Base-by-base conservation (phyloP, 345 rosid genomes). In the Citrus sp. region DNA sequence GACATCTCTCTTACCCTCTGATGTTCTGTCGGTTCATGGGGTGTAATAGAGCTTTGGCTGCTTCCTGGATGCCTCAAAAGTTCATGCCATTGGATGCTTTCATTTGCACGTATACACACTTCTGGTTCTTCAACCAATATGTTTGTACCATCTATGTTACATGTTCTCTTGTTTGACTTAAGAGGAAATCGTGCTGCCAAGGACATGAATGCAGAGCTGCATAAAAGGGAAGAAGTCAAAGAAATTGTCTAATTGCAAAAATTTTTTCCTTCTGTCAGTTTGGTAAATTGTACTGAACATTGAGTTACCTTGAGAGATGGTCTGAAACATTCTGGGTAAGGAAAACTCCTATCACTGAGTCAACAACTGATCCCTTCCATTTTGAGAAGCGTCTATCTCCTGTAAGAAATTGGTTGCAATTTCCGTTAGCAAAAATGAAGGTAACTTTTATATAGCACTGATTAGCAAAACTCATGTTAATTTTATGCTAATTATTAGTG, bases 321-420 rank as follows among this genome's bases (percentile, higher is more conserved):
- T 95, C 99, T 38, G 99, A 87, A 74, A 95, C 99, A 80, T 95
- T 95, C 72, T 95, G 99, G 46, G 99, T 95, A 34, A 95, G 92
- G 87, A 93, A 95, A 54, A 95, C 99, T 79, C 99, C 99, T 65
- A 95, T 87, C 55, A 95, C 98, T 0, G 99, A 95, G 84, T 95
- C 99, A 78, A 95, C 98, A 79, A 95, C 97, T 4, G 99, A 95
- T 73, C 99, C 99, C 82, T 95, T 95, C 99, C 99, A 95, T 81
- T 86, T 88, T n/a, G 98, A 92, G 90, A 95, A 95, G 64, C 95
- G 92, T 73, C 99, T 88, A 80, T 95, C 98, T 71, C 99, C 99
- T 95, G 94, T 73, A 78, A 84, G 58, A 74, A 55, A 70, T 61
- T 73, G 24, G 62, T 67, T 24, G 24, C 40, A 64, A 35, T 62